A percentile compares a stretch with the other conserved stretches of the same genome.
These are phyloP conservation scores for Stereocaulon alpinum DNA, from an alignment of 495 filamentous ascomycete species.

Conservation along the genomic window DNA sequence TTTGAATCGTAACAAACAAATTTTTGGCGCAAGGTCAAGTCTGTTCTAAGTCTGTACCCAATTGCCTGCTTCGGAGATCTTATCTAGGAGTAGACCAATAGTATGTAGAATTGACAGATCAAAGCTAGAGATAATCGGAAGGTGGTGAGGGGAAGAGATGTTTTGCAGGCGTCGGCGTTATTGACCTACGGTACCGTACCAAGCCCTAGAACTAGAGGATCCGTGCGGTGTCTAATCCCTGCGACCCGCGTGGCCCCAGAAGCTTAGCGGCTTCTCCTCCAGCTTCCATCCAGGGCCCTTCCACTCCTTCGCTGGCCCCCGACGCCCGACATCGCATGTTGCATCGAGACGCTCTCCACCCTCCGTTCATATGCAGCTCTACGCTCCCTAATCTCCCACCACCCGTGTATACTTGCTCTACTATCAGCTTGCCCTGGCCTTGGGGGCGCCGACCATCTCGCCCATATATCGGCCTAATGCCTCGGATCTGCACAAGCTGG, in stretches of 20 bases:
- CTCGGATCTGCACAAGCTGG: conserved; percentile 7
- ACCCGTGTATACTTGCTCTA: conserved; percentile 3
- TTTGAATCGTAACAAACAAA: too few relatives aligned
- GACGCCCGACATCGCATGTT: conserved; percentile 1
- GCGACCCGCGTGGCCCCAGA: not conserved
- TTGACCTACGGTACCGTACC: not conserved
- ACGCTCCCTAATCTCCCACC: not conserved
- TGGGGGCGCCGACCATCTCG: conserved; percentile 2
- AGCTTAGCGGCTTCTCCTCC: not conserved
- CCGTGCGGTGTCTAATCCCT: conserved; percentile 3
- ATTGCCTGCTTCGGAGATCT: too few relatives aligned
- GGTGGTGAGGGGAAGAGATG: not conserved
- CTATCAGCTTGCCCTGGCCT: not conserved
- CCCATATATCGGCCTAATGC: conserved; percentile 1
- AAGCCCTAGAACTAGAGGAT: not conserved
- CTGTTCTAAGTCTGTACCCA: too few relatives aligned
- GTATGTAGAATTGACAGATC: too few relatives aligned
- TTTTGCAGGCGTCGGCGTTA: not conserved
- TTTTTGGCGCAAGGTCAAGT: too few relatives aligned
- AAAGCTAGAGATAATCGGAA: too few relatives aligned
- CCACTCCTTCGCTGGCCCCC: not conserved
- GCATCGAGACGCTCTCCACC: not conserved
- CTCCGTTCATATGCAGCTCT: not conserved
- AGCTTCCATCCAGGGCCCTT: not conserved
- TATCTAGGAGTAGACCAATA: too few relatives aligned